A percentile compares a stretch with the other conserved stretches of the same genome.
Conservation (phyloP, 441 rosid species). For the Melastoma candidum region DNA sequence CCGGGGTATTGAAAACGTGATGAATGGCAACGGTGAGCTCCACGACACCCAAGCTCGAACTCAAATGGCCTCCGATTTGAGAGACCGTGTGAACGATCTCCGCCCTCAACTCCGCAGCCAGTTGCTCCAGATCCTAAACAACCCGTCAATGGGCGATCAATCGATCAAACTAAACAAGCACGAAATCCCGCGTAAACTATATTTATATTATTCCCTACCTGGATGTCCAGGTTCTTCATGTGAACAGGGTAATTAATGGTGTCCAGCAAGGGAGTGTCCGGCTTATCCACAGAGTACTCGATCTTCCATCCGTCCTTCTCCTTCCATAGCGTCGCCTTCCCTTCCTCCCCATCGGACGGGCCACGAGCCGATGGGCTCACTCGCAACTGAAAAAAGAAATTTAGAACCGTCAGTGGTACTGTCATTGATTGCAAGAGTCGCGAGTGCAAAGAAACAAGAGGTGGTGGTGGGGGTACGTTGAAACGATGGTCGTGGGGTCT, state of each 20-base stretch:
- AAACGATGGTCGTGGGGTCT: no score
- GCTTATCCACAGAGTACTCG: slow-evolving; percentile 41
- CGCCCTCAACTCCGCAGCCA: slow-evolving; percentile 63
- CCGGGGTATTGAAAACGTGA: slow-evolving; percentile 53
- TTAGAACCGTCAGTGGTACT: no score
- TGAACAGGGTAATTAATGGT: slow-evolving; percentile 53
- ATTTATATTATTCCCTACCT: slow-evolving; percentile 34
- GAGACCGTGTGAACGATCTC: slow-evolving; percentile 51
- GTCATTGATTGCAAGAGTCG: no score
- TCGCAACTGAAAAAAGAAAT: slow-evolving; percentile 22
- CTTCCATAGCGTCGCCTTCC: slow-evolving; percentile 21
- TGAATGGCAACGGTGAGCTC: slow-evolving; percentile 57
- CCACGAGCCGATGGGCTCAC: slow-evolving; percentile 29
- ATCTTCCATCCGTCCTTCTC: slow-evolving; percentile 35
- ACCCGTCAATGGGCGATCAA: background rate
- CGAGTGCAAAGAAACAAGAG: no score
- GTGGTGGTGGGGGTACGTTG: no score
- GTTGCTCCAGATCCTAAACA: slow-evolving; percentile 54
- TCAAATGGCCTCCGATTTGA: slow-evolving; percentile 60
- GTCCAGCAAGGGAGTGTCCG: slow-evolving; percentile 57
- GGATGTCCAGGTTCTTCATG: slow-evolving; percentile 48
- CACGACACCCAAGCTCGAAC: slow-evolving; percentile 61
- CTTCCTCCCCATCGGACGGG: slow-evolving; percentile 21
- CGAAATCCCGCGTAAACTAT: background rate
- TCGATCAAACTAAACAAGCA: background rate